Evolutionary conservation across 768 basidiomycete genomes (phyloP).

Genomic region (Macrolepiota dolichaula): DNA sequence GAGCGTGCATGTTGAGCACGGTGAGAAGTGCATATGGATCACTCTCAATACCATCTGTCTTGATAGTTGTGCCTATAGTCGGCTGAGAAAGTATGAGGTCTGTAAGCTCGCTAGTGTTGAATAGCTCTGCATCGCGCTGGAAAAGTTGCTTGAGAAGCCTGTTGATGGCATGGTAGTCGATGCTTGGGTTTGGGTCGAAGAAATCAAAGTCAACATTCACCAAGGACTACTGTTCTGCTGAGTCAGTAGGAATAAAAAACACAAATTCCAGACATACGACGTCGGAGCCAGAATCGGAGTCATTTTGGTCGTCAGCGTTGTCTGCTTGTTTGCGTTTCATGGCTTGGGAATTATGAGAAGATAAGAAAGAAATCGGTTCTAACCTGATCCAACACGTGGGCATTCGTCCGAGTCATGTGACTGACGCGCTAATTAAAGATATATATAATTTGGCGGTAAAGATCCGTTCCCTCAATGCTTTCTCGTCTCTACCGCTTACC

Average conservation of each 20-base stretch:
- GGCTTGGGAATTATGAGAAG: background rate
- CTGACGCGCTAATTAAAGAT: constrained; percentile 2
- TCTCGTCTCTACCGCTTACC: constrained; percentile 9
- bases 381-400: background rate
- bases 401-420: background rate
- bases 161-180: constrained; percentile 88
- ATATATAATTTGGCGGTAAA: background rate
- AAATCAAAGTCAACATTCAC: constrained; percentile 94
- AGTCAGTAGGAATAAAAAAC: constrained; percentile 15
- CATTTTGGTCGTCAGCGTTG: constrained; percentile 33
- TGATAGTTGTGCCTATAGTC: constrained; percentile 82
- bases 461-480: constrained; percentile 12
- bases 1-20: constrained; percentile 72
- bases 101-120: constrained; percentile 72
- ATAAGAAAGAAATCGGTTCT: background rate
- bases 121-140: constrained; percentile 64
- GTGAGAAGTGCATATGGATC: constrained; percentile 90
- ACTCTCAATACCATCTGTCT: constrained; percentile 85
- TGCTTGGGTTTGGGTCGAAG: constrained; percentile 75
- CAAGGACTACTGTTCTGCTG: constrained; percentile 44
- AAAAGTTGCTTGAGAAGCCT: constrained; percentile 70
- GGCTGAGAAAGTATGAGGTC: constrained; percentile 78
- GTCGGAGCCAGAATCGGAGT: constrained; percentile 37
- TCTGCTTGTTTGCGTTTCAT: constrained; percentile 49
- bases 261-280: constrained; percentile 17